Evolutionary conservation across 495 filamentous ascomycete species (phyloP).

Genomic region (Podospora didyma): DNA sequence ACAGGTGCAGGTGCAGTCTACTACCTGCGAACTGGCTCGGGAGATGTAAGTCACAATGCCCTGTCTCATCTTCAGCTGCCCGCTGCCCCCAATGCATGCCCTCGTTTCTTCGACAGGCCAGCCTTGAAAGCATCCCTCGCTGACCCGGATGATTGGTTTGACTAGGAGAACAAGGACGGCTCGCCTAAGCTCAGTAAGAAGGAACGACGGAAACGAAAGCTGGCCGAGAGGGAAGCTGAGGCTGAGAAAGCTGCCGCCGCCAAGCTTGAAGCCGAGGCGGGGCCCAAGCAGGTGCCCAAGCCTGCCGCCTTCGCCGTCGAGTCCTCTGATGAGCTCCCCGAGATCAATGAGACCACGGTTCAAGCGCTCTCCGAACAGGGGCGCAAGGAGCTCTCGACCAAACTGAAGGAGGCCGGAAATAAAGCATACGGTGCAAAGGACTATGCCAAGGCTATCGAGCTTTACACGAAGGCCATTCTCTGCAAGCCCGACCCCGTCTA

Average conservation of each 20-base stretch:
- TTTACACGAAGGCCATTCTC: constrained; percentile 92
- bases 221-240: constrained; percentile 61
- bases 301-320: constrained; percentile 52
- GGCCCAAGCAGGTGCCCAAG: constrained; percentile 34
- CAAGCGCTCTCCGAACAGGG: constrained; percentile 64
- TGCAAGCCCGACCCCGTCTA: constrained; percentile 97
- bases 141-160: neutral
- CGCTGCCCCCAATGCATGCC: neutral
- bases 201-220: constrained; percentile 64
- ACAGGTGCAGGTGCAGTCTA: constrained; percentile 88
- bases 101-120: neutral
- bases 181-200: constrained; percentile 47
- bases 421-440: constrained; percentile 92
- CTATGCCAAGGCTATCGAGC: constrained; percentile 82
- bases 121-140: neutral
- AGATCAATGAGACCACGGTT: constrained; percentile 78
- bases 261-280: constrained; percentile 16
- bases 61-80: neutral
- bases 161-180: constrained; percentile 26
- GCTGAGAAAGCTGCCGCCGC: constrained; percentile 32
- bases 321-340: constrained; percentile 71
- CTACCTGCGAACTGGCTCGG: constrained; percentile 60
- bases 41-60: constrained; percentile 24
- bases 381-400: constrained; percentile 77
- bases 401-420: constrained; percentile 93